Conservation (phyloP, 202 grass and related monocot genomes). For the Carex sylvatica region DNA sequence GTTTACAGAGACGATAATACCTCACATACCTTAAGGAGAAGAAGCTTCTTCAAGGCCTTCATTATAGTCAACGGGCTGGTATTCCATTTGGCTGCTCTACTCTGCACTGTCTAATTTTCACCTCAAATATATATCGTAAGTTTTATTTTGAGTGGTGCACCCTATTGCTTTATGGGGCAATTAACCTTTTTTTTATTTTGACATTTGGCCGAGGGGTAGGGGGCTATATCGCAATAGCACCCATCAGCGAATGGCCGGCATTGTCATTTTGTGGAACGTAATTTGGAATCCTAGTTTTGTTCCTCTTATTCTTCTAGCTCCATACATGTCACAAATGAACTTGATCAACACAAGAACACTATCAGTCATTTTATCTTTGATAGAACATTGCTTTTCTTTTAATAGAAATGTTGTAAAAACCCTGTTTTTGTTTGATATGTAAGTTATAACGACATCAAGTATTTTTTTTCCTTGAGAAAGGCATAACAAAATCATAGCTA, state of each 20-base stretch:
- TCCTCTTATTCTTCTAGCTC: background rate
- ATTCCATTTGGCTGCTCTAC: conserved; percentile 57
- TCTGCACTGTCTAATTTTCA: conserved; percentile 40
- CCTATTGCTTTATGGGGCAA: background rate
- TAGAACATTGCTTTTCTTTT: no score
- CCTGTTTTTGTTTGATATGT: background rate
- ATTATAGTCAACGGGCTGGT: conserved; percentile 48
- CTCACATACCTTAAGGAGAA: conserved; percentile 35
- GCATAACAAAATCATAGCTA: no score
- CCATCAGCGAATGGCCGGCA: background rate
- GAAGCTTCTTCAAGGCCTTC: conserved; percentile 65
- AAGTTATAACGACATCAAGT: background rate
- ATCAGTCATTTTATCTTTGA: background rate
- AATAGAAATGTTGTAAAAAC: no score
- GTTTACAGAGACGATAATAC: conserved; percentile 44
- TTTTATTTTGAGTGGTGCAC: conserved; percentile 33
- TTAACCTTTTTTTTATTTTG: conserved; percentile 1
- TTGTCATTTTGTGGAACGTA: background rate
- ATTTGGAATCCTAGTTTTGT: background rate
- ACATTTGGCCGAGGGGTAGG: background rate
- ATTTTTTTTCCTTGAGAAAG: background rate
- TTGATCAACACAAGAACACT: background rate
- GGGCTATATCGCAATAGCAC: background rate
- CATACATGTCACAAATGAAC: background rate
- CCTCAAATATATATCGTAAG: conserved; percentile 34